Base-by-base conservation (phyloP, 2,329 filamentous ascomycete genomes). In the Pseudogymnoascus sp. region DNA sequence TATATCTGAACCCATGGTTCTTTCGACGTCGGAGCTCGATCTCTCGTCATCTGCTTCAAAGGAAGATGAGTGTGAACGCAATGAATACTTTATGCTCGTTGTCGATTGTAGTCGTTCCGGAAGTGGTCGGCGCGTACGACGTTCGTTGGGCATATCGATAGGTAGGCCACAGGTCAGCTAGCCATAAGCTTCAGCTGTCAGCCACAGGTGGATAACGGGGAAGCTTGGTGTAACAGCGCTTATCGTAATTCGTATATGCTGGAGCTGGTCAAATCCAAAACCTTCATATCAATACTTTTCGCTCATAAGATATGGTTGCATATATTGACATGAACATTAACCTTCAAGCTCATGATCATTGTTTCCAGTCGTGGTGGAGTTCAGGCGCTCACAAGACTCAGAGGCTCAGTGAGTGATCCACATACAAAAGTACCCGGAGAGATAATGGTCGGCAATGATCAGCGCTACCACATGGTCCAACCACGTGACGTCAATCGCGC, bases 21-120 rank as follows among this genome's bases (percentile, higher is more conserved):
- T 56, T 36, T 70, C 67, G 63, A 67, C 56, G 65, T 70, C 68
- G n/a, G 71, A 71, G 66, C 69, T 71, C 16, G 85, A 88, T 64
- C 79, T 80, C 72, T 89, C 87, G 82, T 89, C 86, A 78, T 89
- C 86, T 67, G 86, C 87, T 74, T 88, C 84, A 67, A 87, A 87
- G 23, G 86, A 87, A 5, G 85, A 76, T 7, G 75, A 83, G 70
- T 83, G 81, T 37, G 85, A 88, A 67, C 75, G 78, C 66, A 82
- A 78, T 2, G 84, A 87, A 53, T 75, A 77, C 73, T 84, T 86
- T 65, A 84, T 66, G 61, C 68, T 72, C 63, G 67, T 70, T 23
- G 68, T 67, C 9, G 72, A 73, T 9, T 66, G 63, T 25, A 67
- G 65, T 21, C 49, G 49, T 14, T 56, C 49, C 1, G 49, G 49